Percentiles rank a stretch among this genome's conserved stretches.
phyloP scores from a whole-genome alignment of 2,329 filamentous ascomycete genomes.

The Stachybotrys echinatus region DNA sequence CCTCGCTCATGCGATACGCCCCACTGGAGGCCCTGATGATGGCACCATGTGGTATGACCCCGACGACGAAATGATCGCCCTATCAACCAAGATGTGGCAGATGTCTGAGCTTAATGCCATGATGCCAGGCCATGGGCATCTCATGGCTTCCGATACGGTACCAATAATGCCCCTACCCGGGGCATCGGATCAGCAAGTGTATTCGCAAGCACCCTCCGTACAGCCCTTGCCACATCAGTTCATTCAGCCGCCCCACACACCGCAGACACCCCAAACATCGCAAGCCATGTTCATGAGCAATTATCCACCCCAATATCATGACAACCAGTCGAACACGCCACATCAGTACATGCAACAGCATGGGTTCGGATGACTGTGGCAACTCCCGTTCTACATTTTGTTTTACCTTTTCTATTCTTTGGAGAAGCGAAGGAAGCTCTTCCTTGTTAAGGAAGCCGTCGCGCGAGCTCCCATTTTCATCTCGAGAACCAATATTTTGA shows the following conservation, averaged over 20 bases:
- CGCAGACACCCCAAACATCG: background rate
- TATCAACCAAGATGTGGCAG: slow-evolving; percentile 12
- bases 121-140: slow-evolving; percentile 7
- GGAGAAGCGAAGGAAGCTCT: no score
- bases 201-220: slow-evolving; percentile 7
- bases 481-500: no score
- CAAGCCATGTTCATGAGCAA: slow-evolving; percentile 14
- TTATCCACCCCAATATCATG: slow-evolving; percentile 11
- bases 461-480: no score
- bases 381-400: no score
- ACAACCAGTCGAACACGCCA: slow-evolving; percentile 6
- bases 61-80: slow-evolving; percentile 13
- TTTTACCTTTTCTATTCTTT: no score
- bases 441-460: no score
- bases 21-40: slow-evolving; percentile 10
- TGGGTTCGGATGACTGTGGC: slow-evolving; percentile 1
- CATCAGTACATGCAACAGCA: slow-evolving; percentile 9
- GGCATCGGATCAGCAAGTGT: slow-evolving; percentile 9
- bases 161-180: slow-evolving; percentile 10
- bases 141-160: slow-evolving; percentile 7
- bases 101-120: slow-evolving; percentile 10
- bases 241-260: background rate
- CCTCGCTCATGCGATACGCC: slow-evolving; percentile 17
- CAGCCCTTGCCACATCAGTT: background rate
- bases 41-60: slow-evolving; percentile 13